Percentiles rank a stretch among this genome's conserved stretches.
Conservation (phyloP, 2,329 filamentous ascomycete species). For the Coleophoma eucalyptorum region DNA sequence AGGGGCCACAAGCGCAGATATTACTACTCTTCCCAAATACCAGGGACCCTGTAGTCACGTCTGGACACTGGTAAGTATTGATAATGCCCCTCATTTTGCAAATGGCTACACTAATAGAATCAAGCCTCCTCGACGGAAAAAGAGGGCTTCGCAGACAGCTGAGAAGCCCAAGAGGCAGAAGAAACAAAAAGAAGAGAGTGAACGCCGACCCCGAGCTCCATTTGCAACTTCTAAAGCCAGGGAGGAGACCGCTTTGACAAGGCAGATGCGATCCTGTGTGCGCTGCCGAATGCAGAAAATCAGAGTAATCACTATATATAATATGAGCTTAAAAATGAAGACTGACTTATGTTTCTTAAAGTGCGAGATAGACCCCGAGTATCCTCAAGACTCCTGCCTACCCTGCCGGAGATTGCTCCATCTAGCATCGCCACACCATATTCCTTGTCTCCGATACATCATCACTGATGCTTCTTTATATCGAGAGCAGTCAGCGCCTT, state of each 20-base stretch:
- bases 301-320: constrained; percentile 47
- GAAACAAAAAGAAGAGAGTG: neutral
- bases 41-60: neutral
- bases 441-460: constrained; percentile 58
- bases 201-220: constrained; percentile 36
- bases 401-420: constrained; percentile 45
- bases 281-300: constrained; percentile 60
- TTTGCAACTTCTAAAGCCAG: constrained; percentile 49
- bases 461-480: constrained; percentile 41
- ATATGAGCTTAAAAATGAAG: neutral
- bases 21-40: neutral
- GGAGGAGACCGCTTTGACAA: constrained; percentile 51
- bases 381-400: constrained; percentile 44
- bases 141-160: neutral
- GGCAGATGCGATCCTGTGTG: constrained; percentile 57
- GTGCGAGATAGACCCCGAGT: constrained; percentile 47
- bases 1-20: too few species aligned
- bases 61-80: neutral
- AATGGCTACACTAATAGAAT: neutral
- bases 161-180: neutral
- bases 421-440: constrained; percentile 45
- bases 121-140: neutral
- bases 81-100: neutral
- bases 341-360: constrained; percentile 20
- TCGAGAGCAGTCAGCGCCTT: neutral